Evolutionary conservation across 768 basidiomycete genomes (phyloP), one percentile per base, ranked within the genome.

Genomic region (Boletus rubescentipes): DNA sequence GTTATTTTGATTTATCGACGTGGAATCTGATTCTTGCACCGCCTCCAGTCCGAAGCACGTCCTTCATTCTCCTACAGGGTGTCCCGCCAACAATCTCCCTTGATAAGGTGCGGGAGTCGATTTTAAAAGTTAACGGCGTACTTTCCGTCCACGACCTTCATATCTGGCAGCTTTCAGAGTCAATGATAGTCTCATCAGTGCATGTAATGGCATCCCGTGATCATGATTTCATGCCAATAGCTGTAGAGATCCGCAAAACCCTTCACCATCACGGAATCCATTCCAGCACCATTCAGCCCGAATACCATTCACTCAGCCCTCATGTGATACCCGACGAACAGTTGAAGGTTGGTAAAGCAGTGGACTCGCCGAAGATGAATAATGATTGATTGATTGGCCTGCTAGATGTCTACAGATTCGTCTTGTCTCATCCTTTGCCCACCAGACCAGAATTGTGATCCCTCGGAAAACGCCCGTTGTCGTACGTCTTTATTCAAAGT

Each of bases 91-190:
- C 86, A 20, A 82, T 99, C 29, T 93, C 93, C 1, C 78, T 98
- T 20, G 93, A 96, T n/a, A 84, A 87, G 59, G 89, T 98, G 18
- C 84, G 88, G 42, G 72, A 77, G n/a, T 84, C 89, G 5, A 96
- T 99, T 52, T 76, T 89, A 14, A 75, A 74, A 4, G 89, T 98
- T 21, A 80, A 88, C 4, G 96, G 97, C 44, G 97, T 90, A 21
- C 71, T 82, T 51, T 84, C 84, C 14, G 76, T 98, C 29, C 97
- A 98, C 64, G 93, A 98, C 67, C 79, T 99, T 26, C 97, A 99
- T 72, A 84, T 98, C 48, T 99, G 97, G 97, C 93, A 96, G 65
- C 81, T 99, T 43, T 95, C 93, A 10, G 97, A 99, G 73, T 85
- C 82, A 52, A 98, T 97, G 68, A 85, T 94, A 50, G 89, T 99